phyloP scores from a whole-genome alignment of 352 stramenopile genomes.

The Globisporangium spinosum region DNA sequence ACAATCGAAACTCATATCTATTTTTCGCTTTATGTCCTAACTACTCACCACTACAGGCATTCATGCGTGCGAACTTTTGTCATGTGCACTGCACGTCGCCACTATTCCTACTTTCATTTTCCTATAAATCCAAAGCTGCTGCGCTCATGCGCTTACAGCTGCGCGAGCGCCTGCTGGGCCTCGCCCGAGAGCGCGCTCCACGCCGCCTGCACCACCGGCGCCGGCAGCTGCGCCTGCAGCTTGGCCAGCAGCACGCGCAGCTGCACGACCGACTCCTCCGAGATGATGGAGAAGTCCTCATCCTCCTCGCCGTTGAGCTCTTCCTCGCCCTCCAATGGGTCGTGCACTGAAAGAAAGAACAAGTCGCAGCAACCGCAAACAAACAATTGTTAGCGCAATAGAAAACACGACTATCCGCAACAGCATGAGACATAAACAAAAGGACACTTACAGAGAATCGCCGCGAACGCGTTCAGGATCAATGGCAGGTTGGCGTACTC shows the following conservation, averaged over 20 bases:
- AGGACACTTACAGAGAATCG: conserved; percentile 58
- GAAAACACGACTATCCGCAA: conserved; percentile 1
- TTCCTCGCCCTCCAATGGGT: conserved; percentile 53
- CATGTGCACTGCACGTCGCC: neutral
- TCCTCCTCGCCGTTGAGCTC: conserved; percentile 45
- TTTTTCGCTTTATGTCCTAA: neutral
- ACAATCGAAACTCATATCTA: conserved; percentile 13
- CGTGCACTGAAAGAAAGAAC: conserved; percentile 41
- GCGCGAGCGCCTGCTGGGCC: conserved; percentile 66
- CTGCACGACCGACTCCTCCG: conserved; percentile 51
- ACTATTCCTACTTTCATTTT: neutral
- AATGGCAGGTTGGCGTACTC: conserved; percentile 60
- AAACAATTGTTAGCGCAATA: conserved; percentile 16
- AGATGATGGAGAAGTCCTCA: conserved; percentile 68
- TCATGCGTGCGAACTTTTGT: neutral
- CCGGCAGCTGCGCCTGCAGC: conserved; percentile 65
- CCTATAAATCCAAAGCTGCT: conserved; percentile 1
- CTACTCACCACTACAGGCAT: neutral
- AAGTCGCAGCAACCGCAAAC: conserved; percentile 10
- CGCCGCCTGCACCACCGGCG: conserved; percentile 53
- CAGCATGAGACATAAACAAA: neutral
- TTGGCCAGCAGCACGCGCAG: conserved; percentile 58
- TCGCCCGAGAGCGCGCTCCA: conserved; percentile 68
- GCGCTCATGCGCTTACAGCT: conserved; percentile 33
- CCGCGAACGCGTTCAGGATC: conserved; percentile 76